Conservation (phyloP, 257 asterid species). For the Cordia subcordata region DNA sequence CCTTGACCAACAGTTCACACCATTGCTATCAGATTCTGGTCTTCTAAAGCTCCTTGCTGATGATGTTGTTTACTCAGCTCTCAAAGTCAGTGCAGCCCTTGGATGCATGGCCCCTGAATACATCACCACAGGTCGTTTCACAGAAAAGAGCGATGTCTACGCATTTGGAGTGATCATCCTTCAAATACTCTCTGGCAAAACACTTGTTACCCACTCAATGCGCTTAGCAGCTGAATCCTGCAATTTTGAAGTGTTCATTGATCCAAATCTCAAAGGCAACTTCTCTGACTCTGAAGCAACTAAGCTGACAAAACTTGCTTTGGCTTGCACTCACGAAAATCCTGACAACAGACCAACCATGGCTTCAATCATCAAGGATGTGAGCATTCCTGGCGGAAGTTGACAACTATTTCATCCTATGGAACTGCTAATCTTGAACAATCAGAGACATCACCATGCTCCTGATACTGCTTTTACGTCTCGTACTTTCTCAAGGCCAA, state of each 20-base stretch:
- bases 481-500: too few species aligned
- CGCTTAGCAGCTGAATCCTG: slow-evolving; percentile 70
- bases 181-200: slow-evolving; percentile 70
- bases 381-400: slow-evolving; percentile 17
- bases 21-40: slow-evolving; percentile 74
- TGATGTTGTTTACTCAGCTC: slow-evolving; percentile 88
- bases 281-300: slow-evolving; percentile 46
- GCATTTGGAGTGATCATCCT: slow-evolving; percentile 91
- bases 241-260: slow-evolving; percentile 46
- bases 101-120: slow-evolving; percentile 99
- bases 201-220: slow-evolving; percentile 38
- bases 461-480: too few species aligned
- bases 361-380: slow-evolving; percentile 45
- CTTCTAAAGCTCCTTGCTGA: slow-evolving; percentile 85
- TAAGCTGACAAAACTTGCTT: slow-evolving; percentile 47
- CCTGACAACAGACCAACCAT: slow-evolving; percentile 73
- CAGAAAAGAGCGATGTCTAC: slow-evolving; percentile 92
- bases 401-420: not conserved
- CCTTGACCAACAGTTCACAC: slow-evolving; percentile 51
- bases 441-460: too few species aligned
- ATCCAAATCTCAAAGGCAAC: slow-evolving; percentile 46
- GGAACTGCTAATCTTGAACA: too few species aligned
- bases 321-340: slow-evolving; percentile 60
- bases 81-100: slow-evolving; percentile 86
- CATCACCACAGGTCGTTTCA: slow-evolving; percentile 85